Base-by-base conservation (phyloP, 2,329 filamentous ascomycete species). In the Fusarium subtropicale region DNA sequence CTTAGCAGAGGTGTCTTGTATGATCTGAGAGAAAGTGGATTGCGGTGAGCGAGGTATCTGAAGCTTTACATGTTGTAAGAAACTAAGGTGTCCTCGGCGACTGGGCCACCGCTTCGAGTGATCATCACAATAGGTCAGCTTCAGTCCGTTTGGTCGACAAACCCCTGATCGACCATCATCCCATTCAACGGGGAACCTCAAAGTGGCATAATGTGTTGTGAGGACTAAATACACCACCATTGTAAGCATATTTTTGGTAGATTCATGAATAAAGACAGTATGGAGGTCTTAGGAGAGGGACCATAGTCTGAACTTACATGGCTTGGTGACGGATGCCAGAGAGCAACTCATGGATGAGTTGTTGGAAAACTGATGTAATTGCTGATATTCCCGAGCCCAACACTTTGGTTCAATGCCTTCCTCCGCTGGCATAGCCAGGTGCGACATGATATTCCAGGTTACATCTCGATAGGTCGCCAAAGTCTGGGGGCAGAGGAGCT, bases 381-480 rank as follows among this genome's bases (percentile, higher is more conserved):
- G 75, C 7, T 58, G 50, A 33, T 77, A 76, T 3, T 74, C 66
- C 41, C 62, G 61, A 30, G 74, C 60, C 20, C 74, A 53, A 6
- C 75, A 77, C 38, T 59, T 72, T 1, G 76, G 76, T 6, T 58
- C 42, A 10, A 61, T 54, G 2, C 58, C 51, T 28, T 69, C 47
- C 22, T 74, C 71, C 6, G 48, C n/a, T 3, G 69, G 67, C 10
- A 74, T 69, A 8, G 77, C 79, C 4, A 83, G 53, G 1, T 58
- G 56, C 1, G 69, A 70, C 3, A 81, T 67, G 5, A 84, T 69
- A 3, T 61, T 64, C 82, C 81, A 85, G 0, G 82, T 84, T 0
- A 73, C 72, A 60, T 82, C 79, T 15, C 83, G 77, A 61, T 85
- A 85, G 0, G 68, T 64, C 1, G 77, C 71, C 28, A 84, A 75